These are phyloP conservation scores for Albugo candida DNA, from an alignment of 352 stramenopile species.

Conservation along the genomic window DNA sequence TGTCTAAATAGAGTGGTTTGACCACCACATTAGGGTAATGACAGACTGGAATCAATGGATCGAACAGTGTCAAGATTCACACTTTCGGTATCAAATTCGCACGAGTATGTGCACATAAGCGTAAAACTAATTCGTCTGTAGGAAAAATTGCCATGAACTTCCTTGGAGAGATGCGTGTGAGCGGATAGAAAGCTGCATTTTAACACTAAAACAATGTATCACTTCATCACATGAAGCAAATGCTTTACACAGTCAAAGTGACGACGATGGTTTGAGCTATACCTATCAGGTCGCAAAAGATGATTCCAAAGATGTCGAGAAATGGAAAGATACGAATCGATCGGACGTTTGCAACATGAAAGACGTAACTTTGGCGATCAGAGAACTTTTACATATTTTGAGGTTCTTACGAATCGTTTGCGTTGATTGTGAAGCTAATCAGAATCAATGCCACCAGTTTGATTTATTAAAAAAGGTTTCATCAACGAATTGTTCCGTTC, in stretches of 20 bases:
- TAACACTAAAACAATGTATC: too few species aligned
- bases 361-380: constrained; percentile 14
- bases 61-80: too few species aligned
- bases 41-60: too few species aligned
- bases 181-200: too few species aligned
- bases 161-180: too few species aligned
- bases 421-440: constrained; percentile 21
- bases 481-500: background rate
- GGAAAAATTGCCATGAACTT: too few species aligned
- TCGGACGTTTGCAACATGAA: constrained; percentile 15
- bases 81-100: too few species aligned
- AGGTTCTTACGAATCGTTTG: constrained; percentile 61
- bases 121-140: too few species aligned
- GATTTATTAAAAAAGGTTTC: constrained; percentile 10
- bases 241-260: background rate
- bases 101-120: too few species aligned
- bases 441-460: constrained; percentile 18
- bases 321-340: constrained; percentile 10
- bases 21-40: too few species aligned
- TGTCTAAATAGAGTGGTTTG: too few species aligned
- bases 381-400: constrained; percentile 12
- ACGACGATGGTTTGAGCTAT: constrained; percentile 51
- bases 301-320: constrained; percentile 6
- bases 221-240: too few species aligned
- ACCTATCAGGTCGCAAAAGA: constrained; percentile 25